Base-by-base conservation (phyloP, 2,329 filamentous ascomycete species). In the Ascochyta rabiei region DNA sequence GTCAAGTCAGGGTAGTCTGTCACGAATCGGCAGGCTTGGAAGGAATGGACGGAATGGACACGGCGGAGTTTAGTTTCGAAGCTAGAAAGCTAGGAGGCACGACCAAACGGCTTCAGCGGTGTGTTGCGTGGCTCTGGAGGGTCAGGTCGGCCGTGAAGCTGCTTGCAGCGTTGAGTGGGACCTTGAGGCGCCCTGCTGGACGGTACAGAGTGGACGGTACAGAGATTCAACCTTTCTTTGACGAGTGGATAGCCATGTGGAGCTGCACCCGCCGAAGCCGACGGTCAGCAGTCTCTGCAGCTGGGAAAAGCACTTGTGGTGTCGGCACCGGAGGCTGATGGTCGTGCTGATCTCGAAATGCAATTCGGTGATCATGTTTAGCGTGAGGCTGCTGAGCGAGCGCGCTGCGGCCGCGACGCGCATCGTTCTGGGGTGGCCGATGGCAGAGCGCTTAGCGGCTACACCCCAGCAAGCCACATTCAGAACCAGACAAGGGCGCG, bases 351-450 rank as follows among this genome's bases (percentile, higher is more conserved):
- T 34, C 13, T 30, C 26, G 13, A 43, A 28, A 35, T 38, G 18
- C 15, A 38, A 44, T 34, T 48, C 51, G 51, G 40, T 30, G 28
- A 28, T 23, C 38, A 50, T 30, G 30, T 43, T 44, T 53, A 49
- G 52, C 43, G 53, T 45, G 41, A 54, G 56, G 52, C 57, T 60
- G 57, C 57, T 60, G 52, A 53, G 35, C 39, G 16, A 47, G 50
- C 53, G 48, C 24, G 53, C 56, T 57, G 42, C 48, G 57, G 51
- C 45, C 37, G 49, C 42, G 28, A 48, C 31, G 40, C 19, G 24
- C 34, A 37, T 42, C 23, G 46, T 38, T 56, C 34, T 42, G 55
- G 51, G 53, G 44, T 48, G 59, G 46, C 56, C 53, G 46, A 48
- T n/a, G 43, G 31, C 38, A 47, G 30, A 44, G 42, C 49, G 52